These are phyloP conservation scores for Plicaturopsis crispa DNA, from an alignment of 768 basidiomycete species.

Conservation along the genomic window DNA sequence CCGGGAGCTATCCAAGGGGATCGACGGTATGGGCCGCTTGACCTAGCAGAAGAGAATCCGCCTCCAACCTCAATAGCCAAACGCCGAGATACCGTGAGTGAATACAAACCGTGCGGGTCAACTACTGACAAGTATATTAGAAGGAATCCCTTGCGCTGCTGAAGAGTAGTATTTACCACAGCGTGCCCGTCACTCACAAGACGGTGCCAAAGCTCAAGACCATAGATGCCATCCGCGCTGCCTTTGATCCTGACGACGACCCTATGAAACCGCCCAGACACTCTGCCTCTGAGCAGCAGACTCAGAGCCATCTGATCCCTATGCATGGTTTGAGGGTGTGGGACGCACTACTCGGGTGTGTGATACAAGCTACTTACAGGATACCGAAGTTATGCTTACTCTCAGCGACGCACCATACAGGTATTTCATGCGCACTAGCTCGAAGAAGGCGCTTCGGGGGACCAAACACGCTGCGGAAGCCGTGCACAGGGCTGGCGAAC, in stretches of 20 bases:
- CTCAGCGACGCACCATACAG: slow-evolving; percentile 20
- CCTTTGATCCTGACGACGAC: slow-evolving; percentile 42
- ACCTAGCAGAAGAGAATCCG: slow-evolving; percentile 59
- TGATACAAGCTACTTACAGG: neutral
- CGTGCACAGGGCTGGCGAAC: neutral
- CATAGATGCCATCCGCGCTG: slow-evolving; percentile 37
- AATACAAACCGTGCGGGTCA: too few species aligned
- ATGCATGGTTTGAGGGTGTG: slow-evolving; percentile 51
- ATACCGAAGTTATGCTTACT: slow-evolving; percentile 1
- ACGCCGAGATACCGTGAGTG: slow-evolving; percentile 55
- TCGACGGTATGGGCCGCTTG: slow-evolving; percentile 46
- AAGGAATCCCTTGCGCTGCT: slow-evolving; percentile 46
- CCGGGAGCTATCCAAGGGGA: slow-evolving; percentile 28
- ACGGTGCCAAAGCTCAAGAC: slow-evolving; percentile 41
- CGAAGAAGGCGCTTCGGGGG: slow-evolving; percentile 24
- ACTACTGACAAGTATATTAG: too few species aligned
- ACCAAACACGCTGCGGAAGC: slow-evolving; percentile 16
- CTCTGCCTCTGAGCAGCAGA: slow-evolving; percentile 52
- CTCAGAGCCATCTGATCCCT: slow-evolving; percentile 28
- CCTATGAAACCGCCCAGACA: slow-evolving; percentile 38
- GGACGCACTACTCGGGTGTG: slow-evolving; percentile 41
- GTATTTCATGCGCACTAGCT: slow-evolving; percentile 39
- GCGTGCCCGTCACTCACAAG: slow-evolving; percentile 44
- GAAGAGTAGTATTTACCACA: slow-evolving; percentile 49
- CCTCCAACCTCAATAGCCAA: slow-evolving; percentile 68